A percentile compares a stretch with the other conserved stretches of the same genome.
phyloP scores from a whole-genome alignment of 75 land plant species.

The Cunninghamia lanceolata region DNA sequence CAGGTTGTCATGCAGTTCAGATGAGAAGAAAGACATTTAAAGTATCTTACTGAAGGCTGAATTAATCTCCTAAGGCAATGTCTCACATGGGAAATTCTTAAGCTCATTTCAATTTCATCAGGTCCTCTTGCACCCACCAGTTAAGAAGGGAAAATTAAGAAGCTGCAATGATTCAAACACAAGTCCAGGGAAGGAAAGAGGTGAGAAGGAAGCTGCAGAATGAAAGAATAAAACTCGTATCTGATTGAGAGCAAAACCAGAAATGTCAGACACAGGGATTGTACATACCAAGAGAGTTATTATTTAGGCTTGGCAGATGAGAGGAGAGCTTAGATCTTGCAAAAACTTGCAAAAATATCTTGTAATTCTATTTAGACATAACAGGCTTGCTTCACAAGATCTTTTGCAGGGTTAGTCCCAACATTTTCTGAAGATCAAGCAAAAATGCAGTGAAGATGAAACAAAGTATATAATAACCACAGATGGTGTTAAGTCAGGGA shows the following conservation, averaged over 20 bases:
- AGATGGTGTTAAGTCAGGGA: neutral
- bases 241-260: too few relatives aligned
- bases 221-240: too few relatives aligned
- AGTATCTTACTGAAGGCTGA: neutral
- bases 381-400: neutral
- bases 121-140: neutral
- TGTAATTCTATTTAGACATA: neutral
- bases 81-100: neutral
- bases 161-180: neutral
- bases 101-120: neutral
- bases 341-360: too few relatives aligned
- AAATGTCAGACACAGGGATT: too few relatives aligned
- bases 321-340: too few relatives aligned
- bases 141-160: neutral
- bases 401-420: neutral
- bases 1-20: slow-evolving; percentile 19
- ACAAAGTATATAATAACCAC: neutral
- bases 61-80: neutral
- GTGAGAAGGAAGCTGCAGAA: too few relatives aligned
- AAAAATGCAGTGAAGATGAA: neutral
- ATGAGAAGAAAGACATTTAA: neutral
- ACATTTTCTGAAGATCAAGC: neutral
- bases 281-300: too few relatives aligned
- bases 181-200: too few relatives aligned
- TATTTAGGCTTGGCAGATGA: too few relatives aligned